phyloP scores from a whole-genome alignment of 1,284 basidiomycete species.

The Ceraceosorus bombacis region DNA sequence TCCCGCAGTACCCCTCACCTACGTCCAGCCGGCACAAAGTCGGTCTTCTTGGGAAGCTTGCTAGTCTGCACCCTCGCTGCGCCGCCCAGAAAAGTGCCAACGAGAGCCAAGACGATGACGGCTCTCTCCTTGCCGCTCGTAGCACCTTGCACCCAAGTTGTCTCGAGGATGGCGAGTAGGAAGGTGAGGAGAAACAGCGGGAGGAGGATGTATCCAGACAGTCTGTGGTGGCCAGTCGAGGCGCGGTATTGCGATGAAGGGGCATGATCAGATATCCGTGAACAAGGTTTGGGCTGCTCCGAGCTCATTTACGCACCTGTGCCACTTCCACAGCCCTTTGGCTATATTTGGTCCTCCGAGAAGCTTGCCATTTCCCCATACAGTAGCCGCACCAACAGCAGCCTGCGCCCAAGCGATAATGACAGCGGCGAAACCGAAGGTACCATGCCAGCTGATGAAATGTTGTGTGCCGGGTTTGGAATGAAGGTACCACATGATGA shows the following conservation, averaged over 20 bases:
- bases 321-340: slow-evolving; percentile 32
- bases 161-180: slow-evolving; percentile 22
- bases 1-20: too few relatives aligned
- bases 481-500: slow-evolving; percentile 41
- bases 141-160: slow-evolving; percentile 23
- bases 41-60: slow-evolving; percentile 19
- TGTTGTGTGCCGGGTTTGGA: slow-evolving; percentile 20
- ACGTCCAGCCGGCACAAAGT: too few relatives aligned
- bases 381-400: slow-evolving; percentile 27
- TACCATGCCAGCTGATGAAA: slow-evolving; percentile 36
- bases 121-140: slow-evolving; percentile 6
- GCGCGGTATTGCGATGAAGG: background rate
- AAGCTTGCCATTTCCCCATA: slow-evolving; percentile 25
- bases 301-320: slow-evolving; percentile 10
- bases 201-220: slow-evolving; percentile 28
- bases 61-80: slow-evolving; percentile 12
- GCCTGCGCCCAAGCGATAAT: slow-evolving; percentile 29
- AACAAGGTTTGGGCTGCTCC: background rate
- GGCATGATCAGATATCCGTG: slow-evolving; percentile 1
- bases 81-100: slow-evolving; percentile 3
- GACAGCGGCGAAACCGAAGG: slow-evolving; percentile 21
- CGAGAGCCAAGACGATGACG: slow-evolving; percentile 8
- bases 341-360: slow-evolving; percentile 25
- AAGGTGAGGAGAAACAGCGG: slow-evolving; percentile 23
- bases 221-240: background rate